A percentile compares a stretch with the other conserved stretches of the same genome.
Evolutionary conservation across 768 basidiomycete genomes (phyloP).

Genomic region (Psilocybe tampanensis): DNA sequence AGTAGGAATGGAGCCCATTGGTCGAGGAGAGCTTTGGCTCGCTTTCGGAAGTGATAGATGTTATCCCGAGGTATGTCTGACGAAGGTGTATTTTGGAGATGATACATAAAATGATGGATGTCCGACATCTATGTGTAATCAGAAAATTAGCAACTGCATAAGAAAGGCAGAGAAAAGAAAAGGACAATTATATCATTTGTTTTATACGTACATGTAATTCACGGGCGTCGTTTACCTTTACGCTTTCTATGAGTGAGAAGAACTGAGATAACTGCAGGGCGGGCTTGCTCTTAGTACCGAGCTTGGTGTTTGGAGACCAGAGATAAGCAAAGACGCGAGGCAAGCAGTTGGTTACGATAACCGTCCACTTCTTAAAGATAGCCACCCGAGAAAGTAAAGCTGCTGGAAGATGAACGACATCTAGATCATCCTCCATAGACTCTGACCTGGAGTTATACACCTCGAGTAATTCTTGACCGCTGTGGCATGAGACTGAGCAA

Average conservation of each 20-base stretch:
- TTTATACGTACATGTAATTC: slow-evolving; percentile 12
- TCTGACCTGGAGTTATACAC: background rate
- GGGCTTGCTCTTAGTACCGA: slow-evolving; percentile 7
- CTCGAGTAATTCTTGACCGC: background rate
- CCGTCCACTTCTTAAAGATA: slow-evolving; percentile 7
- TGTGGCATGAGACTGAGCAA: background rate
- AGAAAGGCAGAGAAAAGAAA: background rate
- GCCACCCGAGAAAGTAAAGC: background rate
- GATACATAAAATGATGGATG: slow-evolving; percentile 14
- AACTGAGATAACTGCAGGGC: slow-evolving; percentile 10
- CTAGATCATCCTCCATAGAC: too few species aligned
- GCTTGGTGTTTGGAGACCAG: background rate
- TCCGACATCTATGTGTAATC: slow-evolving; percentile 6
- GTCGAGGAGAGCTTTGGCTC: slow-evolving; percentile 6
- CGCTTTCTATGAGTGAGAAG: slow-evolving; percentile 7
- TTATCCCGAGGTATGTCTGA: slow-evolving; percentile 14
- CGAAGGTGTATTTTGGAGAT: background rate
- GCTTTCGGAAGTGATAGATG: slow-evolving; percentile 15
- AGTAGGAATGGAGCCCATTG: slow-evolving; percentile 10
- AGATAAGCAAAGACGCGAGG: slow-evolving; percentile 10
- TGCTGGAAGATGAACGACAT: too few species aligned
- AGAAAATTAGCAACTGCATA: background rate
- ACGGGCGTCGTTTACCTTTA: background rate
- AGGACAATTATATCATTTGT: too few species aligned
- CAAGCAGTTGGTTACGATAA: background rate